Conservation (phyloP, 83 land plant species). For the Picea abies region DNA sequence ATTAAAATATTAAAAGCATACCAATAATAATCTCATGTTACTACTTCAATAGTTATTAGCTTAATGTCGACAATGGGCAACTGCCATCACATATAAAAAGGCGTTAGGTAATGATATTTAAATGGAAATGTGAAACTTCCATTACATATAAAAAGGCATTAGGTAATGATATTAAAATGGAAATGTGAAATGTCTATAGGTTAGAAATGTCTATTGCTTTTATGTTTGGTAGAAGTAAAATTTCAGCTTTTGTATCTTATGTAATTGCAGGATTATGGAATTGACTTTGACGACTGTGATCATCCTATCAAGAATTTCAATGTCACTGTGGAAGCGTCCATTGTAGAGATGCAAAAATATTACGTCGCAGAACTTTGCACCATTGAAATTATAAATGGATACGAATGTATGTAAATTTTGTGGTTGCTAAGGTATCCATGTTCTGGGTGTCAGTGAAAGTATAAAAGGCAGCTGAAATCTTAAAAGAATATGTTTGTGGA, state of each 20-base stretch:
- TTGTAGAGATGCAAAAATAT: slow-evolving; percentile 53
- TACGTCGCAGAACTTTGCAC: neutral
- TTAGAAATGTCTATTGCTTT: neutral
- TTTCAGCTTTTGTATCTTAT: slow-evolving; percentile 11
- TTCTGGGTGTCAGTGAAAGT: neutral
- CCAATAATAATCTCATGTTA: too few relatives aligned
- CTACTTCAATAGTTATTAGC: too few relatives aligned
- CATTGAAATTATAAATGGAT: neutral
- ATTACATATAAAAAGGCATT: too few relatives aligned
- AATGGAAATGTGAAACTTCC: too few relatives aligned
- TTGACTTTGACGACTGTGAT: slow-evolving; percentile 75
- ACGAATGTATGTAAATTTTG: neutral
- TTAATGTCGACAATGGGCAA: too few relatives aligned
- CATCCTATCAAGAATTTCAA: slow-evolving; percentile 73
- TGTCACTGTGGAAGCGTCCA: slow-evolving; percentile 66
- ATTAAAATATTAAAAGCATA: too few relatives aligned
- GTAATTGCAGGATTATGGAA: slow-evolving; percentile 74
- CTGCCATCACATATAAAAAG: too few relatives aligned
- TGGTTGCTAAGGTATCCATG: neutral
- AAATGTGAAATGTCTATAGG: too few relatives aligned
- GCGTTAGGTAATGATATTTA: too few relatives aligned
- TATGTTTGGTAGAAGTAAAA: neutral
- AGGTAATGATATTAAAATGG: too few relatives aligned
- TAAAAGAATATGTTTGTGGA: neutral
- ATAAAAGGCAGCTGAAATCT: neutral